Conservation (phyloP, 345 rosid genomes). For the Rubroshorea leprosula region DNA sequence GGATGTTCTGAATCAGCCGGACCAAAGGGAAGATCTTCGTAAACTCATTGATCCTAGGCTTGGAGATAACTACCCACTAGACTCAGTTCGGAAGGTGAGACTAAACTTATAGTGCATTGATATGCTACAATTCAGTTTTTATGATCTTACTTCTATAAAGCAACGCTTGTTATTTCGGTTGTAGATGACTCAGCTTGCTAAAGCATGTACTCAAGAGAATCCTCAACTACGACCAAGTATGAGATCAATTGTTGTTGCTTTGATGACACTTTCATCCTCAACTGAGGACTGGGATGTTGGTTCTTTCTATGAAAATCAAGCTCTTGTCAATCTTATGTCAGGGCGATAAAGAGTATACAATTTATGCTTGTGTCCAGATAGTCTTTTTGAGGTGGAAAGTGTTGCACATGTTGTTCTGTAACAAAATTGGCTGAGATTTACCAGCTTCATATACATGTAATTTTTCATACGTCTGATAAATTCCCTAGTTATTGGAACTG, state of each 20-base stretch:
- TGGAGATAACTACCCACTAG: slow-evolving; percentile 63
- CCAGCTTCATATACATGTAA: background rate
- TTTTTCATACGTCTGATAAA: too few species aligned
- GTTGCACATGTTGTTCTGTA: too few species aligned
- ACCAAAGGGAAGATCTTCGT: slow-evolving; percentile 49
- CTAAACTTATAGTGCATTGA: too few species aligned
- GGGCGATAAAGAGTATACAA: slow-evolving; percentile 44
- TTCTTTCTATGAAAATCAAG: slow-evolving; percentile 60
- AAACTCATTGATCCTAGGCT: slow-evolving; percentile 71
- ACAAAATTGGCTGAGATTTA: background rate
- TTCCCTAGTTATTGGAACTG: background rate
- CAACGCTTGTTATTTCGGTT: background rate
- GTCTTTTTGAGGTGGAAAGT: too few species aligned
- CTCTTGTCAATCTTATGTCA: slow-evolving; percentile 72
- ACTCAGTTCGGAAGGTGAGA: slow-evolving; percentile 66
- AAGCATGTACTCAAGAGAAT: slow-evolving; percentile 77
- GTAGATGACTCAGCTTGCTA: slow-evolving; percentile 91
- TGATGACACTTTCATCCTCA: slow-evolving; percentile 74
- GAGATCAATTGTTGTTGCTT: slow-evolving; percentile 87
- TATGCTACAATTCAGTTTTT: background rate
- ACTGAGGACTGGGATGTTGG: slow-evolving; percentile 82
- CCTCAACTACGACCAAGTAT: slow-evolving; percentile 77
- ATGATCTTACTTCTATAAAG: slow-evolving; percentile 8
- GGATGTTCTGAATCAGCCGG: slow-evolving; percentile 52
- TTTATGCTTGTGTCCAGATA: too few species aligned